Percentiles rank a stretch among this genome's conserved stretches.
Conservation (phyloP, 106 monocot species). For the Apostasia shenzhenica region DNA sequence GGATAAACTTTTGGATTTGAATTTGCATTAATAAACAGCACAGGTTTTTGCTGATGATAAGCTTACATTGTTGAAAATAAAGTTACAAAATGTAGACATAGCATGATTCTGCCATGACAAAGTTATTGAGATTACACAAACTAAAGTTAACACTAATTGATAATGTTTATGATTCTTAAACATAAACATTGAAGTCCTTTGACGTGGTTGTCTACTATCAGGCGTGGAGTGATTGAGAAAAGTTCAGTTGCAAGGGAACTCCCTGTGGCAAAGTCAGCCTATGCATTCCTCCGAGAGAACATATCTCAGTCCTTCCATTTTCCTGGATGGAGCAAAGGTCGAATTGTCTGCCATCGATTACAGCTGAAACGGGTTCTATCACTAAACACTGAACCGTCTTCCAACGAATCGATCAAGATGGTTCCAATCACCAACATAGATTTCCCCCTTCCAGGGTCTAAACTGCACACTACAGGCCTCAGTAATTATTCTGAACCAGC, state of each 20-base stretch:
- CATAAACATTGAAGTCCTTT: neutral
- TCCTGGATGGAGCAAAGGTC: constrained; percentile 90
- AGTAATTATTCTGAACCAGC: constrained; percentile 15
- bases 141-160: no score
- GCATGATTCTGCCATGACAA: no score
- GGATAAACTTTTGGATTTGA: no score
- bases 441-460: constrained; percentile 56
- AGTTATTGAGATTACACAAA: no score
- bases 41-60: no score
- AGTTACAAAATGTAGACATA: no score
- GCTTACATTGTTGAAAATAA: no score
- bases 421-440: constrained; percentile 36
- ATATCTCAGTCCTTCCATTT: constrained; percentile 66
- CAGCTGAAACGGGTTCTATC: constrained; percentile 64
- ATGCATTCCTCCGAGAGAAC: constrained; percentile 62
- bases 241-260: constrained; percentile 40
- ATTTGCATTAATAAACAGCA: no score
- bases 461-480: constrained; percentile 25
- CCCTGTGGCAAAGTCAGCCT: constrained; percentile 65
- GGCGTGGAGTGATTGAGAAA: constrained; percentile 93
- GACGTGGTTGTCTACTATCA: constrained; percentile 16
- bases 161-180: no score
- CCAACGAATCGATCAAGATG: constrained; percentile 17
- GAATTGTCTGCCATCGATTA: constrained; percentile 60
- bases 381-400: constrained; percentile 12